Conservation (phyloP, 1,139 yeast species). For the Candida glucosophila region DNA sequence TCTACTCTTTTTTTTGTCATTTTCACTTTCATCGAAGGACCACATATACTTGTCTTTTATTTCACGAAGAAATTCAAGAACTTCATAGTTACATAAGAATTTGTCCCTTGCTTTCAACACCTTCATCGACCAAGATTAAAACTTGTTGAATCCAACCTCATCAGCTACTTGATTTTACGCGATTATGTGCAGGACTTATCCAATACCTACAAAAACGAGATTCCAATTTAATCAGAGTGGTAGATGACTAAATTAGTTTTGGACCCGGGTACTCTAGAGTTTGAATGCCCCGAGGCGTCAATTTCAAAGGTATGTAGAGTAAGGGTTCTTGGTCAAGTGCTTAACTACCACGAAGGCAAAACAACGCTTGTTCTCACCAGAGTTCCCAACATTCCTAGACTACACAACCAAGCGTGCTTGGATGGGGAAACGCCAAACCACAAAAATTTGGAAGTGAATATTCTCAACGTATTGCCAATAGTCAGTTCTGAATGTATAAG, state of each 20-base stretch:
- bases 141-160: conserved; percentile 1
- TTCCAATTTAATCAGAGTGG: conserved; percentile 1
- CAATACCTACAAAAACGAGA: neutral
- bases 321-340: conserved; percentile 24
- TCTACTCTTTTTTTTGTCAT: conserved; percentile 21
- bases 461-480: conserved; percentile 6
- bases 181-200: conserved; percentile 1
- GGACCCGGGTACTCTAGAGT: conserved; percentile 16
- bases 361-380: conserved; percentile 7
- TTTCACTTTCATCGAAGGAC: conserved; percentile 35
- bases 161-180: conserved; percentile 2
- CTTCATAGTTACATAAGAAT: conserved; percentile 68
- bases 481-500: conserved; percentile 4
- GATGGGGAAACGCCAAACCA: conserved; percentile 1
- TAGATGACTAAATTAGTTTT: conserved; percentile 21
- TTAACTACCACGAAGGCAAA: conserved; percentile 8
- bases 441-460: conserved; percentile 3
- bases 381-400: conserved; percentile 7
- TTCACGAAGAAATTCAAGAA: conserved; percentile 47
- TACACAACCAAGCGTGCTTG: conserved; percentile 1
- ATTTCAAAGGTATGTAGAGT: conserved; percentile 12
- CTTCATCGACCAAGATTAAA: conserved; percentile 20
- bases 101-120: conserved; percentile 45
- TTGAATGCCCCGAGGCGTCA: conserved; percentile 16
- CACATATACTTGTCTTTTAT: conserved; percentile 41